Evolutionary conservation across 1,284 basidiomycete species (phyloP).

Genomic region (Sphagnurus paluster): DNA sequence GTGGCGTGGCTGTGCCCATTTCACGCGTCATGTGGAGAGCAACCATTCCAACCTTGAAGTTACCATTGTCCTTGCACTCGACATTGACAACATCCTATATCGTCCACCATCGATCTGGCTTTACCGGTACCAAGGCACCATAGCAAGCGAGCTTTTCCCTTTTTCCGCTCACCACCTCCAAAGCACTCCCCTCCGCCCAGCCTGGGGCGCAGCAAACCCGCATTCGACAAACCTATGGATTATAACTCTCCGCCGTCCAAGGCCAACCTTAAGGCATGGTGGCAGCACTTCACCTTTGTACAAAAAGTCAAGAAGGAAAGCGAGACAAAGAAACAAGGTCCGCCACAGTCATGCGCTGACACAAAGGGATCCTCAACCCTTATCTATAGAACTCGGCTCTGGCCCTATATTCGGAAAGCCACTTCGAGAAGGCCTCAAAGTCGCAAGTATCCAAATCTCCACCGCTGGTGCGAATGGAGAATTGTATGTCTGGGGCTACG

Average conservation of each 20-base stretch:
- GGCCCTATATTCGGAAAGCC: conserved; percentile 86
- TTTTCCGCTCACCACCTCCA: conserved; percentile 14
- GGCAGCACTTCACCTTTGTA: conserved; percentile 71
- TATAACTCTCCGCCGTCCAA: conserved; percentile 45
- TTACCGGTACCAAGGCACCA: conserved; percentile 7
- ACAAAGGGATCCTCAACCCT: conserved; percentile 8
- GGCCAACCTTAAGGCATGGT: conserved; percentile 79
- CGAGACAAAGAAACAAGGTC: conserved; percentile 23
- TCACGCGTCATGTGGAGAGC: conserved; percentile 18
- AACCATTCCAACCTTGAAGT: conserved; percentile 6
- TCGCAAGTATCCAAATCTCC: conserved; percentile 92
- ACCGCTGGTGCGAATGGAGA: conserved; percentile 85
- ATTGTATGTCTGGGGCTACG: conserved; percentile 89
- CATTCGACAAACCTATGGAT: conserved; percentile 17
- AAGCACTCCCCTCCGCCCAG: conserved; percentile 1
- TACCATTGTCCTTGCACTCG: too few relatives aligned
- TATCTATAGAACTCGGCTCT: conserved; percentile 33
- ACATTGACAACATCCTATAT: conserved; percentile 6
- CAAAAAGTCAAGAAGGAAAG: conserved; percentile 58
- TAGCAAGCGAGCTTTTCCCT: conserved; percentile 13
- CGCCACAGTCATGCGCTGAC: background rate
- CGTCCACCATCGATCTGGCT: conserved; percentile 12
- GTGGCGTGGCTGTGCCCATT: conserved; percentile 16
- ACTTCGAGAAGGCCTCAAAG: conserved; percentile 80
- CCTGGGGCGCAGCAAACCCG: conserved; percentile 15